These are phyloP conservation scores for Neoascochyta sp. DNA, from an alignment of 2,329 filamentous ascomycete species.

Conservation along the genomic window DNA sequence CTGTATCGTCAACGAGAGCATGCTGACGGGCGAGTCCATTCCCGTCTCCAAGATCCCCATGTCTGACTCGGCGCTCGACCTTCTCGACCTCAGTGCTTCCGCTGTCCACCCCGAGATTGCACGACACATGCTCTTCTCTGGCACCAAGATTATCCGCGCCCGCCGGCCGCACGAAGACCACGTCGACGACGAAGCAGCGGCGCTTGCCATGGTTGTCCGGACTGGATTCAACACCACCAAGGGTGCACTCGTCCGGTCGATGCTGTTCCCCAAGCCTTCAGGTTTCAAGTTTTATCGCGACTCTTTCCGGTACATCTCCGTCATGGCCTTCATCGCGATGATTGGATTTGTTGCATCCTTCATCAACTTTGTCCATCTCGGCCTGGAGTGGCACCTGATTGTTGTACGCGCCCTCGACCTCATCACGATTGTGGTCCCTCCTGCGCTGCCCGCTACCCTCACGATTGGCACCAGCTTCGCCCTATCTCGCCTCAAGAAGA, in stretches of 20 bases:
- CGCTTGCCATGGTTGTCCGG: constrained; percentile 84
- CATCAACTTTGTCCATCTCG: constrained; percentile 84
- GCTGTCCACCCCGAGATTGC: constrained; percentile 80
- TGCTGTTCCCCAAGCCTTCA: constrained; percentile 97
- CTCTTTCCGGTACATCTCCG: constrained; percentile 94
- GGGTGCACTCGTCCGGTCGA: constrained; percentile 88
- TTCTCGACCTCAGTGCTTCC: constrained; percentile 73
- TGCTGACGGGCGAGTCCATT: constrained; percentile 96
- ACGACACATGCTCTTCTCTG: constrained; percentile 87
- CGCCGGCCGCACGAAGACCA: constrained; percentile 81
- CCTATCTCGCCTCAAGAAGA: constrained; percentile 75
- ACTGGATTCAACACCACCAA: constrained; percentile 98
- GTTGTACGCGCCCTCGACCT: constrained; percentile 88
- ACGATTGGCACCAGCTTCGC: constrained; percentile 98
- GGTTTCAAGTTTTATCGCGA: constrained; percentile 98
- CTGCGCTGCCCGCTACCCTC: constrained; percentile 87
- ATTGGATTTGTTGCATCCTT: constrained; percentile 89
- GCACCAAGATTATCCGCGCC: constrained; percentile 91
- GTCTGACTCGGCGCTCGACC: constrained; percentile 71
- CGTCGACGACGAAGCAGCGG: constrained; percentile 84
- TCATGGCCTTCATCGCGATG: constrained; percentile 84
- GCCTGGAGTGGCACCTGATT: constrained; percentile 83
- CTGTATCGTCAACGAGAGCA: constrained; percentile 98
- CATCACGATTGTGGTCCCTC: constrained; percentile 96
- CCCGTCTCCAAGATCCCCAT: constrained; percentile 90